Percentiles rank a stretch among this genome's conserved stretches.
Conservation (phyloP, 1,139 yeast genomes). For the Candida frijolesensis region DNA sequence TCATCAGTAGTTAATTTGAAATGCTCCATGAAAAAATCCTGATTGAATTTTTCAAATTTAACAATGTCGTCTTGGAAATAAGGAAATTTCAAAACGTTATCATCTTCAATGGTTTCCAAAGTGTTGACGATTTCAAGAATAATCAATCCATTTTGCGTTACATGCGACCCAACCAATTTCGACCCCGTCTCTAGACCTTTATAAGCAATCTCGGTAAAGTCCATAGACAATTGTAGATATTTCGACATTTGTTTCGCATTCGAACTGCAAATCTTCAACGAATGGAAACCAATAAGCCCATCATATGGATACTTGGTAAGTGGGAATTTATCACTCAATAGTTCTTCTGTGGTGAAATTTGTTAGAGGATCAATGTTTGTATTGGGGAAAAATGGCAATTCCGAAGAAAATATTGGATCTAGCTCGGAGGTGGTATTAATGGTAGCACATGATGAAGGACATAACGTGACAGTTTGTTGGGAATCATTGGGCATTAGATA, state of each 20-base stretch:
- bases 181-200: constrained; percentile 72
- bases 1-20: constrained; percentile 21
- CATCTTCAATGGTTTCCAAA: constrained; percentile 21
- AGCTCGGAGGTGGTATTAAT: constrained; percentile 1
- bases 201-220: constrained; percentile 64
- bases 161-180: constrained; percentile 57
- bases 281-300: constrained; percentile 37
- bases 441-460: constrained; percentile 9
- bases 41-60: constrained; percentile 9
- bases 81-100: constrained; percentile 18
- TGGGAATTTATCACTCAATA: constrained; percentile 26
- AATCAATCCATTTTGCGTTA: constrained; percentile 59
- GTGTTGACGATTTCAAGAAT: constrained; percentile 48
- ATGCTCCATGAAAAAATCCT: constrained; percentile 14
- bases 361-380: constrained; percentile 22
- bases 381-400: constrained; percentile 28
- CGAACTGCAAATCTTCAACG: constrained; percentile 40
- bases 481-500: constrained; percentile 8
- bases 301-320: constrained; percentile 27
- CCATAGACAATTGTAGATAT: constrained; percentile 57
- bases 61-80: constrained; percentile 18
- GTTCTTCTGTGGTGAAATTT: constrained; percentile 21
- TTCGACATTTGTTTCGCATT: constrained; percentile 68
- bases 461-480: constrained; percentile 6
- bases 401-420: constrained; percentile 13